A percentile compares a stretch with the other conserved stretches of the same genome.
phyloP scores from a whole-genome alignment of 768 basidiomycete genomes.

The Galerina sulciceps region DNA sequence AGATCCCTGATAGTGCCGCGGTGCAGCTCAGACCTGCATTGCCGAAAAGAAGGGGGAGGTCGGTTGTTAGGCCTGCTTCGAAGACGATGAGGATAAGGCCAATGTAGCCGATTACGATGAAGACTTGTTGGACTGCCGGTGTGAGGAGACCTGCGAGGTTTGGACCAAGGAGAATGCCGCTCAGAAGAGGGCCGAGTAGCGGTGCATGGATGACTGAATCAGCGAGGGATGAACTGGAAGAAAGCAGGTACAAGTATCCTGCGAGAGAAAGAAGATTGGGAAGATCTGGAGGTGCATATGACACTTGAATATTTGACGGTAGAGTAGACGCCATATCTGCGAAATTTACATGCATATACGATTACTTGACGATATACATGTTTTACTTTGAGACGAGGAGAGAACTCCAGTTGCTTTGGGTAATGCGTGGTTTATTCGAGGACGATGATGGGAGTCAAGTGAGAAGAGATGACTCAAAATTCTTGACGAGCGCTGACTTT shows the following conservation, averaged over 20 bases:
- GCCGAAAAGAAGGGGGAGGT: slow-evolving; percentile 41
- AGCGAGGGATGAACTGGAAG: slow-evolving; percentile 47
- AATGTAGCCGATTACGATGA: slow-evolving; percentile 48
- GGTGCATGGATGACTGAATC: slow-evolving; percentile 42
- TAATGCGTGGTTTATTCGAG: too few species aligned
- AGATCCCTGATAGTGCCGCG: slow-evolving; percentile 56
- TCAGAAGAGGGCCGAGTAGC: slow-evolving; percentile 17
- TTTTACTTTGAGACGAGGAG: not conserved
- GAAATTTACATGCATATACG: not conserved
- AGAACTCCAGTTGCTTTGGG: not conserved
- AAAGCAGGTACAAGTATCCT: slow-evolving; percentile 61
- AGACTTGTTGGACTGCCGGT: slow-evolving; percentile 41
- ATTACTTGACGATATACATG: not conserved
- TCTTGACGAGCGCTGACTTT: too few species aligned
- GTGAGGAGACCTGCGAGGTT: slow-evolving; percentile 55
- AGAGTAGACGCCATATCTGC: not conserved
- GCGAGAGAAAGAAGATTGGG: slow-evolving; percentile 47
- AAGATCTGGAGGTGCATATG: slow-evolving; percentile 34
- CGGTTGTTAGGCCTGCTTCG: slow-evolving; percentile 62
- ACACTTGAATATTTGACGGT: slow-evolving; percentile 12
- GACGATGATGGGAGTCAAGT: not conserved
- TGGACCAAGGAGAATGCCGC: slow-evolving; percentile 47
- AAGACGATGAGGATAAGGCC: slow-evolving; percentile 57
- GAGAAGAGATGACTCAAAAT: not conserved
- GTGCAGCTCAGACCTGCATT: slow-evolving; percentile 51